Conservation (phyloP, 129 eudicot genomes). For the Artemisia argyi region DNA sequence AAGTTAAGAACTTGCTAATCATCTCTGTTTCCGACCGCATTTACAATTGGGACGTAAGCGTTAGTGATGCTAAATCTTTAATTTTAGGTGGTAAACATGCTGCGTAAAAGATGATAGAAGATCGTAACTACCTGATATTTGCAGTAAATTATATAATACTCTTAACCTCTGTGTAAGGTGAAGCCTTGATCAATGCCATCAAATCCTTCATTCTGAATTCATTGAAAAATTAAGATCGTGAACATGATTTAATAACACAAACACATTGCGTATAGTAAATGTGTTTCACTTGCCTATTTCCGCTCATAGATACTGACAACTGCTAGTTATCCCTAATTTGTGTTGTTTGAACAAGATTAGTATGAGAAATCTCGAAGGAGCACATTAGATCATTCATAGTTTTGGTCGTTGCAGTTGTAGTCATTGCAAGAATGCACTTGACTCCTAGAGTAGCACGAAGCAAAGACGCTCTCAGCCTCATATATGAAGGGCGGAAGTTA, state of each 20-base stretch:
- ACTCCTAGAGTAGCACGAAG: conserved; percentile 65
- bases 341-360: conserved; percentile 64
- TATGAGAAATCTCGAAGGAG: conserved; percentile 72
- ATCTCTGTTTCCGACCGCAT: conserved; percentile 81
- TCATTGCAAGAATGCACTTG: conserved; percentile 88
- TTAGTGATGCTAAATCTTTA: neutral
- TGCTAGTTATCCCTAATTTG: conserved; percentile 77
- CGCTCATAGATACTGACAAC: conserved; percentile 72
- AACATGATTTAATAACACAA: neutral
- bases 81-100: conserved; percentile 11
- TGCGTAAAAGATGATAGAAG: neutral
- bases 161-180: conserved; percentile 69
- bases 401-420: conserved; percentile 92
- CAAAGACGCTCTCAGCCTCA: conserved; percentile 93
- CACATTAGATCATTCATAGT: conserved; percentile 72
- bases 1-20: conserved; percentile 69
- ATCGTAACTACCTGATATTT: conserved; percentile 75
- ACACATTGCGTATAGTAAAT: neutral
- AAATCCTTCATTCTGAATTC: conserved; percentile 75
- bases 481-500: conserved; percentile 94
- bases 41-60: conserved; percentile 7
- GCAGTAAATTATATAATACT: conserved; percentile 96
- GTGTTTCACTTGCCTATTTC: conserved; percentile 57
- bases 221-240: conserved; percentile 14
- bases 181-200: conserved; percentile 61